Percentiles rank a stretch among this genome's conserved stretches.
These are phyloP conservation scores for Pythium angustatum DNA, from an alignment of 352 stramenopile species.

Conservation along the genomic window DNA sequence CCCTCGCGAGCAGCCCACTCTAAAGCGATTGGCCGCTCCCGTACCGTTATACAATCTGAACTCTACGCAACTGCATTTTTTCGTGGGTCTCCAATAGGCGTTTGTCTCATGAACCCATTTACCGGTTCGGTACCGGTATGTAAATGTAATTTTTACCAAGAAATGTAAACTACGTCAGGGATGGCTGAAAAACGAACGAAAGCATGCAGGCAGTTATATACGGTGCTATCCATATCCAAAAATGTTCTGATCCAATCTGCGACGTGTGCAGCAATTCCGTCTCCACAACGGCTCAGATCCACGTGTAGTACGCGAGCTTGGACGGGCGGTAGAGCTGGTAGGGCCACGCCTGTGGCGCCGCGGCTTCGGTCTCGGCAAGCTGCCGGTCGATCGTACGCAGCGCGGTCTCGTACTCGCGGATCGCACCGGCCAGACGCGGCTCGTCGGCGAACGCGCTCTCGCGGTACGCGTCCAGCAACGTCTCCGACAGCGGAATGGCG, in stretches of 20 bases:
- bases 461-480: constrained; percentile 27
- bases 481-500: constrained; percentile 16
- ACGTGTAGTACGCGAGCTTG: constrained; percentile 29
- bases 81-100: too few relatives aligned
- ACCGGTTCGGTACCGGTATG: too few relatives aligned
- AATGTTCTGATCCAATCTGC: neutral
- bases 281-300: constrained; percentile 9
- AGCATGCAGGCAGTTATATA: neutral
- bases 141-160: too few relatives aligned
- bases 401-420: constrained; percentile 23
- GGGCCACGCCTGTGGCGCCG: constrained; percentile 16
- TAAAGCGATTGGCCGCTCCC: neutral
- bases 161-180: too few relatives aligned
- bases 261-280: neutral
- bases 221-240: neutral
- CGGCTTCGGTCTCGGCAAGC: constrained; percentile 20
- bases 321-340: constrained; percentile 23
- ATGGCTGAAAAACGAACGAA: neutral
- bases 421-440: constrained; percentile 12
- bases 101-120: too few relatives aligned
- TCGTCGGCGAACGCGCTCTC: constrained; percentile 19
- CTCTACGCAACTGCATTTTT: too few relatives aligned
- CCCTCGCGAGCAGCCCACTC: neutral
- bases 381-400: constrained; percentile 20
- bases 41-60: too few relatives aligned